phyloP scores from a whole-genome alignment of 345 rosid genomes.

The Dipteronia sinensis region DNA sequence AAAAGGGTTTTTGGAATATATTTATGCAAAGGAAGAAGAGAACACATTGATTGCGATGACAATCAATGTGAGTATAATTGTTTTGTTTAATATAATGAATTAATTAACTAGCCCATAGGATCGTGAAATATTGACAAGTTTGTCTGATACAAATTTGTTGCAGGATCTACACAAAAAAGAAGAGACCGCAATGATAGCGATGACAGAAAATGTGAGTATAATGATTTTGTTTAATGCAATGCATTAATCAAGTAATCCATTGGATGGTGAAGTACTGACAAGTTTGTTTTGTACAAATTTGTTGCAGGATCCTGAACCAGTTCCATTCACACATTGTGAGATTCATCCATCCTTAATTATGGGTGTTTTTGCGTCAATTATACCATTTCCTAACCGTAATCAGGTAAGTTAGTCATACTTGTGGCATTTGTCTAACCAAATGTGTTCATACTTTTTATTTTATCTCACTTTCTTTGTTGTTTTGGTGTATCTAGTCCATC shows the following conservation, averaged over 20 bases:
- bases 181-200: too few relatives aligned
- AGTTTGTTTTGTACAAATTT: constrained; percentile 17
- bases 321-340: constrained; percentile 87
- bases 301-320: constrained; percentile 65
- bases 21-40: constrained; percentile 86
- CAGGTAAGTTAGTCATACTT: constrained; percentile 54
- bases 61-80: too few relatives aligned
- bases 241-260: too few relatives aligned
- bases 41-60: too few relatives aligned
- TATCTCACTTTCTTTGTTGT: constrained; percentile 7
- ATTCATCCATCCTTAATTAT: constrained; percentile 96
- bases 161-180: too few relatives aligned
- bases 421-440: constrained; percentile 1
- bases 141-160: too few relatives aligned
- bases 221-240: too few relatives aligned
- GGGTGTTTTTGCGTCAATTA: constrained; percentile 97
- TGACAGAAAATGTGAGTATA: too few relatives aligned
- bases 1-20: constrained; percentile 83
- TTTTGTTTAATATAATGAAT: too few relatives aligned
- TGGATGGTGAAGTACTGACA: neutral
- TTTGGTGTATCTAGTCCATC: constrained; percentile 62
- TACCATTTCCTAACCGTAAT: constrained; percentile 98
- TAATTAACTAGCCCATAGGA: too few relatives aligned
- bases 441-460: neutral
- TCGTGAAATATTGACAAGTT: too few relatives aligned